phyloP scores from a whole-genome alignment of 805 yeast genomes.

The Kuraishia capsulata region DNA sequence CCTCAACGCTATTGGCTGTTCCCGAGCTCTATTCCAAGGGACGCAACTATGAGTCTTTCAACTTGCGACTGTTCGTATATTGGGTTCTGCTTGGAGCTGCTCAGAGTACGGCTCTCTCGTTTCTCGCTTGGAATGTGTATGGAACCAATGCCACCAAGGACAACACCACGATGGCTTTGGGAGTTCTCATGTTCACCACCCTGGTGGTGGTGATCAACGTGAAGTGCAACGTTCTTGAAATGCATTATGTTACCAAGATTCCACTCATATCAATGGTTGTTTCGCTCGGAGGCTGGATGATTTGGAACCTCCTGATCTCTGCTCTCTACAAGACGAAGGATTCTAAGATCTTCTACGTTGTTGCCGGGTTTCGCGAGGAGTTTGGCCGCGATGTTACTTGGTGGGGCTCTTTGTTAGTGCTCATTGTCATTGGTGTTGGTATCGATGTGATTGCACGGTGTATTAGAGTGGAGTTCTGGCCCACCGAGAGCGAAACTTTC shows the following conservation, averaged over 20 bases:
- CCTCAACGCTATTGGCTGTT: slow-evolving; percentile 80
- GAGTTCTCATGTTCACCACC: slow-evolving; percentile 66
- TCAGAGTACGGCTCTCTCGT: slow-evolving; percentile 65
- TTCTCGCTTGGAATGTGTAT: slow-evolving; percentile 58
- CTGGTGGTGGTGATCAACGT: slow-evolving; percentile 65
- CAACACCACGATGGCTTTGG: slow-evolving; percentile 74
- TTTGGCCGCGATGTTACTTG: slow-evolving; percentile 79
- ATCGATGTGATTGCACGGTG: slow-evolving; percentile 61
- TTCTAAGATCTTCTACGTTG: slow-evolving; percentile 60
- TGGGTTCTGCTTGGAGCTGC: slow-evolving; percentile 77
- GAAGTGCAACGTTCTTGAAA: slow-evolving; percentile 75
- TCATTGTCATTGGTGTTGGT: slow-evolving; percentile 48
- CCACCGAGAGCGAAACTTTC: slow-evolving; percentile 74
- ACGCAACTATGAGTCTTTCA: slow-evolving; percentile 64
- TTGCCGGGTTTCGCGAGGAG: slow-evolving; percentile 53
- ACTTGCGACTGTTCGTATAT: slow-evolving; percentile 52
- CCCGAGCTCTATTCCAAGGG: slow-evolving; percentile 86
- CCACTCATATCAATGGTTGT: slow-evolving; percentile 57
- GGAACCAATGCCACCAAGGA: slow-evolving; percentile 63
- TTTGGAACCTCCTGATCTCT: slow-evolving; percentile 77
- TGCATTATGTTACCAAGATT: slow-evolving; percentile 63
- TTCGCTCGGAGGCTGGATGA: slow-evolving; percentile 76
- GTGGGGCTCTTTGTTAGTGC: slow-evolving; percentile 70
- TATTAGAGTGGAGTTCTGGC: slow-evolving; percentile 42
- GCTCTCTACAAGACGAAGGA: slow-evolving; percentile 47